Conservation (phyloP, 1,139 yeast genomes). For the Protomyces lactucae-debilis region DNA sequence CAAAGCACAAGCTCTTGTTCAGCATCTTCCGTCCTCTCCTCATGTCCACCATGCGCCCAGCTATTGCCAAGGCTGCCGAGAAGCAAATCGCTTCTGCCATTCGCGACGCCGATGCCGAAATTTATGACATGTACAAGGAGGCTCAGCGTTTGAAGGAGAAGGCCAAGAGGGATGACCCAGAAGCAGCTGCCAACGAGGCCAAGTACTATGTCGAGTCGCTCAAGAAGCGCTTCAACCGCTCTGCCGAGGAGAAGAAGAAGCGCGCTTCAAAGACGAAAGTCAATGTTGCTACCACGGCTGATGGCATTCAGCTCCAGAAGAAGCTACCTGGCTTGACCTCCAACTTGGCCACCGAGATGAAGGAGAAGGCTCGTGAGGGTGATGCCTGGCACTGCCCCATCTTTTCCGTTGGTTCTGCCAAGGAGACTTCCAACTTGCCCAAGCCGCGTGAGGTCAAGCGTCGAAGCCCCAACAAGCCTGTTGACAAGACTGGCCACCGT, state of each 20-base stretch:
- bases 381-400: slow-evolving; percentile 33
- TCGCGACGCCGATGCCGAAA: slow-evolving; percentile 30
- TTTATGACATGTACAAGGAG: slow-evolving; percentile 30
- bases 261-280: slow-evolving; percentile 26
- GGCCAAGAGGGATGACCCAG: slow-evolving; percentile 13
- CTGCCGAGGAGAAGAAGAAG: slow-evolving; percentile 28
- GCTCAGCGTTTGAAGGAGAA: slow-evolving; percentile 29
- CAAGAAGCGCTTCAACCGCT: slow-evolving; percentile 27
- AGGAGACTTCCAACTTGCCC: slow-evolving; percentile 15
- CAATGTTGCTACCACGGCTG: slow-evolving; percentile 31
- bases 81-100: slow-evolving; percentile 31
- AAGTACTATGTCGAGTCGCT: slow-evolving; percentile 30
- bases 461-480: slow-evolving; percentile 20
- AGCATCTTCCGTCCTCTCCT: slow-evolving; percentile 31
- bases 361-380: slow-evolving; percentile 31
- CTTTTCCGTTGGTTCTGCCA: slow-evolving; percentile 30
- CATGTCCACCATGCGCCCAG: slow-evolving; percentile 30
- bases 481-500: slow-evolving; percentile 18
- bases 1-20: slow-evolving; percentile 32
- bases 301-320: slow-evolving; percentile 30
- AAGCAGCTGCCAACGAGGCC: slow-evolving; percentile 25
- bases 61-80: slow-evolving; percentile 31
- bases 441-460: slow-evolving; percentile 17
- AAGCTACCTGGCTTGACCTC: slow-evolving; percentile 30
- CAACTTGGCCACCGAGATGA: slow-evolving; percentile 30